Evolutionary conservation across 768 basidiomycete genomes (phyloP), one percentile per base, ranked within the genome.

Genomic region (Pholiota microspora): DNA sequence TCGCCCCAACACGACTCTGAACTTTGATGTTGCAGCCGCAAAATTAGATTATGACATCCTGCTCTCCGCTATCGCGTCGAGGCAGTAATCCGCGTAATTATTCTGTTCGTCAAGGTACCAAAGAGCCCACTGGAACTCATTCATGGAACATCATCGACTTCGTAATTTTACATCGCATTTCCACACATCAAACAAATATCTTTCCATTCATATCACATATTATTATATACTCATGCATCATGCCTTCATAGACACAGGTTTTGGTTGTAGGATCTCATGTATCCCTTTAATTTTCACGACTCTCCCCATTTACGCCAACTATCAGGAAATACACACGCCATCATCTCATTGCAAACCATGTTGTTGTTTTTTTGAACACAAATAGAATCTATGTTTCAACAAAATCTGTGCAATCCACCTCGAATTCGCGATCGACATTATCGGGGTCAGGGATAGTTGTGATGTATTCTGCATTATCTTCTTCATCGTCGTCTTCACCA

Each of bases 11-110:
- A n/a, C 35, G n/a, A 29, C 21, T 42, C 28, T 28, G 5, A 15
- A 16, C 24, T 40, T 28, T 42, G 10, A 7, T 7, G 12, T 18
- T 44, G 1, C 31, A 86, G 85, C 82, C 51, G 86, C 85, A 51
- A 86, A 87, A 72, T 71, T 80, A 29, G 84, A 86, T 61, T 83
- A 85, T 57, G 85, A 86, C 59, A 80, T 82, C 24, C 70, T 86
- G 31, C 67, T 86, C 16, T 75, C 82, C 7, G 80, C 84, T 7
- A 59, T 73, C 34, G 69, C 70, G n/a, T 69, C 70, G 5, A 63
- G 68, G 45, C 68, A 66, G 53, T 70, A 52, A 64, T 53, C 36
- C 4, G n/a, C n/a, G n/a, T n/a, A n/a, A n/a, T n/a, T n/a, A n/a
- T n/a, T n/a, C n/a, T n/a, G n/a, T n/a, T n/a, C n/a, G n/a, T n/a